Percentiles rank a stretch among this genome's conserved stretches.
phyloP scores from a whole-genome alignment of 2,329 filamentous ascomycete species.

The Sordariomycetes sp. region DNA sequence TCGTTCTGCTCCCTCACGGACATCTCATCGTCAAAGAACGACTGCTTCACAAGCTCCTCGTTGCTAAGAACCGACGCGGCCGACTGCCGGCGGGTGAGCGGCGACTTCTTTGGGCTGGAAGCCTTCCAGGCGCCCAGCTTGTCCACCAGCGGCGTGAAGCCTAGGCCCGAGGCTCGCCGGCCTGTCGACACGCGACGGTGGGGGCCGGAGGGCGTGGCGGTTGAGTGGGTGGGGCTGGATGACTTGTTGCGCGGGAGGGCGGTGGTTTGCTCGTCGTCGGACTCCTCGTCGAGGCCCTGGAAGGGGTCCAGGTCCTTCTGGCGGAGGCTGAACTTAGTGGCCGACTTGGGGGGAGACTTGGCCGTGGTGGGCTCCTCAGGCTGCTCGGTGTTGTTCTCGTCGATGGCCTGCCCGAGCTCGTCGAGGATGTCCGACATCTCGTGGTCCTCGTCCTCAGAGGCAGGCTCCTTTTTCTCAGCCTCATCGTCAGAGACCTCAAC shows the following conservation, averaged over 20 bases:
- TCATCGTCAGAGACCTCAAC: neutral
- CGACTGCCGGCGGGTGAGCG: neutral
- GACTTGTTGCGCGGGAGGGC: conserved; percentile 13
- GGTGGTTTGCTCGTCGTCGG: conserved; percentile 31
- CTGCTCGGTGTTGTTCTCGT: neutral
- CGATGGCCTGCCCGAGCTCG: neutral
- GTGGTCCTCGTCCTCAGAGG: conserved; percentile 8
- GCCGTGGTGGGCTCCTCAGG: conserved; percentile 4
- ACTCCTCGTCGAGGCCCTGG: conserved; percentile 18
- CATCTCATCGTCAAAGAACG: conserved; percentile 43
- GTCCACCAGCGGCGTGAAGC: conserved; percentile 51
- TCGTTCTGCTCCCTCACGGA: conserved; percentile 21
- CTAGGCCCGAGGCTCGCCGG: conserved; percentile 21
- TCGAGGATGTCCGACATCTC: conserved; percentile 5
- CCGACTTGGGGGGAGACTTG: conserved; percentile 13
- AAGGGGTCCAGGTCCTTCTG: conserved; percentile 31
- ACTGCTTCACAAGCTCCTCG: conserved; percentile 17
- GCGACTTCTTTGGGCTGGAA: conserved; percentile 31
- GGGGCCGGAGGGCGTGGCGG: conserved; percentile 27
- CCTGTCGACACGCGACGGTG: conserved; percentile 16
- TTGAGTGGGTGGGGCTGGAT: conserved; percentile 14
- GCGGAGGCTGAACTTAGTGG: conserved; percentile 19
- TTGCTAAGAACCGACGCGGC: neutral
- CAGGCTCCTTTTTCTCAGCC: conserved; percentile 8
- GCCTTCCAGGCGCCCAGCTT: conserved; percentile 51